Evolutionary conservation across 2,329 filamentous ascomycete genomes (phyloP).

Genomic region (Penicillium oxalicum): DNA sequence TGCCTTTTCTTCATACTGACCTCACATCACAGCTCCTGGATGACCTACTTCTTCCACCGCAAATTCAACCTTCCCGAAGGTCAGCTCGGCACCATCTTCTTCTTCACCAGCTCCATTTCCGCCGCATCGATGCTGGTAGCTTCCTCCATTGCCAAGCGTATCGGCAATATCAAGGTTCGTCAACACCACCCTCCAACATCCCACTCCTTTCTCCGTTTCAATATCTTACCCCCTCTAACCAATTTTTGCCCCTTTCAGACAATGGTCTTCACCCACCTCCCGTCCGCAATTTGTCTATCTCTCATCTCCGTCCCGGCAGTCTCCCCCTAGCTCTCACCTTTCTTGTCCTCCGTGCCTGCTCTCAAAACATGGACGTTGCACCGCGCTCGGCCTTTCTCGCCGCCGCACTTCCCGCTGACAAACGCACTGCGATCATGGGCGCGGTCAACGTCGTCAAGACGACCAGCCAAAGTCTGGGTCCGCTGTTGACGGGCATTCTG

Average conservation of each 20-base stretch:
- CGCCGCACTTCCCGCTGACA: constrained; percentile 56
- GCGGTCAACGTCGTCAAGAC: constrained; percentile 66
- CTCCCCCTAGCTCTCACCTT: constrained; percentile 54
- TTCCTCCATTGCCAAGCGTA: constrained; percentile 60
- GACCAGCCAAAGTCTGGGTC: constrained; percentile 55
- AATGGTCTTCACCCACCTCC: constrained; percentile 70
- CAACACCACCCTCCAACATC: constrained; percentile 6
- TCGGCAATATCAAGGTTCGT: constrained; percentile 46
- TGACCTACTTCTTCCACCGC: constrained; percentile 52
- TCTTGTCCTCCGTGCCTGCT: constrained; percentile 56
- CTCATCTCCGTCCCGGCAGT: constrained; percentile 53
- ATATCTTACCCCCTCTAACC: background rate
- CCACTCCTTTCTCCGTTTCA: too few species aligned
- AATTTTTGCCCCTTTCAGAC: constrained; percentile 43
- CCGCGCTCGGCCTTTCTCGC: constrained; percentile 66
- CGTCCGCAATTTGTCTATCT: constrained; percentile 59
- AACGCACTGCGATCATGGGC: constrained; percentile 68
- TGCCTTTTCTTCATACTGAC: background rate
- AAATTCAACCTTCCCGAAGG: constrained; percentile 51
- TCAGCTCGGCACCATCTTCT: constrained; percentile 50
- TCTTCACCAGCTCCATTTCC: constrained; percentile 41
- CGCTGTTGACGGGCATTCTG: constrained; percentile 59
- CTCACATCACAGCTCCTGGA: constrained; percentile 34
- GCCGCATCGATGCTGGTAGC: constrained; percentile 44
- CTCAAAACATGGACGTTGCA: constrained; percentile 64